These are phyloP conservation scores for Penicillium lividum DNA, from an alignment of 495 filamentous ascomycete genomes.

Conservation along the genomic window DNA sequence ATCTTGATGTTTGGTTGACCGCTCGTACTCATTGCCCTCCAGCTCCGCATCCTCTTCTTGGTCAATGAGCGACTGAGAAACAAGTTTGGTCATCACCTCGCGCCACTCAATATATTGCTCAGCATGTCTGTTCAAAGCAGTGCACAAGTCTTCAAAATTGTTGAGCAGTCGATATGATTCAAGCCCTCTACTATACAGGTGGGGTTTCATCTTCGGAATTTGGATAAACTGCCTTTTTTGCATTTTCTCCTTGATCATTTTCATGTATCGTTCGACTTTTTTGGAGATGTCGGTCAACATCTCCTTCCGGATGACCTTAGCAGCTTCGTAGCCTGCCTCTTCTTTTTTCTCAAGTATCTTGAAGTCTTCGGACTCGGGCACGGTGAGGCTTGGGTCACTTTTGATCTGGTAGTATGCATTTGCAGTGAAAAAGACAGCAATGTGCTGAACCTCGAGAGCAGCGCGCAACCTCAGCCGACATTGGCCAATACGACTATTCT, in stretches of 20 bases:
- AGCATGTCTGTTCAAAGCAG: conserved; percentile 67
- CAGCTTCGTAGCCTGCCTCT: conserved; percentile 68
- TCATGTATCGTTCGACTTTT: conserved; percentile 48
- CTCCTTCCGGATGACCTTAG: conserved; percentile 75
- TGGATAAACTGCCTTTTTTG: conserved; percentile 56
- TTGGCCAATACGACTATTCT: conserved; percentile 53
- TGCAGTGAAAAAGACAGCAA: conserved; percentile 78
- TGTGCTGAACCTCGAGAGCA: conserved; percentile 79
- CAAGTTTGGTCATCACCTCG: conserved; percentile 64
- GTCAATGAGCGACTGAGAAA: conserved; percentile 77
- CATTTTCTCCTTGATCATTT: conserved; percentile 43
- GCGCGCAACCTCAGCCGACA: conserved; percentile 65
- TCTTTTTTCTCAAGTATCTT: conserved; percentile 66
- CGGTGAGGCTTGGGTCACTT: conserved; percentile 58
- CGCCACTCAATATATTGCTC: conserved; percentile 71
- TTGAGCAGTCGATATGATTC: conserved; percentile 59
- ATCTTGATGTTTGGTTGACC: conserved; percentile 83
- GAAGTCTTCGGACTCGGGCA: conserved; percentile 66
- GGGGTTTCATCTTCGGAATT: conserved; percentile 60
- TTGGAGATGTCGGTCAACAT: conserved; percentile 60
- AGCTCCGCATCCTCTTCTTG: conserved; percentile 69
- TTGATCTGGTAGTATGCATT: conserved; percentile 86
- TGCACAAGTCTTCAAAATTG: conserved; percentile 54
- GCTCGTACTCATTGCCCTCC: conserved; percentile 86
- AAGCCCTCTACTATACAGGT: conserved; percentile 57